Conservation (phyloP, 2,329 filamentous ascomycete genomes). For the Calonectria pteridis region DNA sequence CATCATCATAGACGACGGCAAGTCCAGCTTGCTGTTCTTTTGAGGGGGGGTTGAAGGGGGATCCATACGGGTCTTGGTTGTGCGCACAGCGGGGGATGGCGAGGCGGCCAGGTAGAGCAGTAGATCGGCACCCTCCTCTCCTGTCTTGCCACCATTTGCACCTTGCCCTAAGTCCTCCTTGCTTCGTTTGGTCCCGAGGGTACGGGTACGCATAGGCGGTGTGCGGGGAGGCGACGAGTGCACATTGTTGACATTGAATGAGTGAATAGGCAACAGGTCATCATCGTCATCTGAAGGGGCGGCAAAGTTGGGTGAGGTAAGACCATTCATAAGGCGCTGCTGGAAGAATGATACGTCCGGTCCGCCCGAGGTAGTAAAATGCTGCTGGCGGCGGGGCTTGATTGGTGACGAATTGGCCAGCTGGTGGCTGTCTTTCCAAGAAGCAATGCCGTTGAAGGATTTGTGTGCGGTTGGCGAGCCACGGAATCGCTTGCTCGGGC, state of each 20-base stretch:
- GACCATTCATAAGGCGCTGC: constrained; percentile 74
- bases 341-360: constrained; percentile 85
- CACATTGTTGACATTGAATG: constrained; percentile 74
- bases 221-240: constrained; percentile 88
- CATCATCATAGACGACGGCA: constrained; percentile 90
- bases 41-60: constrained; percentile 83
- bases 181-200: constrained; percentile 60
- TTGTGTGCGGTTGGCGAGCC: constrained; percentile 70
- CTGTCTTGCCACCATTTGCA: constrained; percentile 66
- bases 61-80: constrained; percentile 64
- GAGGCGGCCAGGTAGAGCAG: constrained; percentile 90
- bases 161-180: constrained; percentile 59
- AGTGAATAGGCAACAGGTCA: constrained; percentile 80
- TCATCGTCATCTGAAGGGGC: constrained; percentile 84
- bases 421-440: constrained; percentile 83
- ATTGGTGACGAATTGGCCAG: constrained; percentile 89
- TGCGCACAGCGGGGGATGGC: constrained; percentile 82
- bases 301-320: constrained; percentile 71
- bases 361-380: constrained; percentile 78
- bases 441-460: constrained; percentile 66
- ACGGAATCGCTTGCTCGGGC: constrained; percentile 78
- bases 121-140: constrained; percentile 85
- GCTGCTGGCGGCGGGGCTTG: constrained; percentile 79
- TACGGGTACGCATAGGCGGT: constrained; percentile 75
- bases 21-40: constrained; percentile 73